A percentile compares a stretch with the other conserved stretches of the same genome.
Evolutionary conservation across 2,329 filamentous ascomycete genomes (phyloP).

Genomic region (Ascochyta rabiei): DNA sequence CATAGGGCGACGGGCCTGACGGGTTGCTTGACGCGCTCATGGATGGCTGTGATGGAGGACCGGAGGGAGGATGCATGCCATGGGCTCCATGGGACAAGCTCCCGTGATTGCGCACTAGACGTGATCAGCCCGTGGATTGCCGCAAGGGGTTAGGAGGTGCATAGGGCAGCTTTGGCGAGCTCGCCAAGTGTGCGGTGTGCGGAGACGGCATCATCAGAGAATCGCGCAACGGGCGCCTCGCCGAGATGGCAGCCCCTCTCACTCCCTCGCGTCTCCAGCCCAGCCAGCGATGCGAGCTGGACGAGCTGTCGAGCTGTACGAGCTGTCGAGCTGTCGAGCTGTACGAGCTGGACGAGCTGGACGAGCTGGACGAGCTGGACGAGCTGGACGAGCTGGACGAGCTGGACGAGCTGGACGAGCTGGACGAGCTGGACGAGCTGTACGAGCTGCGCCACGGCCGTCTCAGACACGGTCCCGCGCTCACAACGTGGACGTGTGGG

Average conservation of each 20-base stretch:
- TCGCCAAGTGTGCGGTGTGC: conserved; percentile 35
- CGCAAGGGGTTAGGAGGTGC: conserved; percentile 12
- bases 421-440: neutral
- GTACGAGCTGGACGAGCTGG: too few species aligned
- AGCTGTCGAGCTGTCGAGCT: too few species aligned
- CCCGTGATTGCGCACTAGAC: conserved; percentile 39
- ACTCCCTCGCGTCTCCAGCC: conserved; percentile 3
- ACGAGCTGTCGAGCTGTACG: conserved; percentile 8
- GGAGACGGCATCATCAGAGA: conserved; percentile 28
- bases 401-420: neutral
- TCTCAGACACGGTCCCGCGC: conserved; percentile 12
- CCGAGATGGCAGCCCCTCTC: conserved; percentile 4
- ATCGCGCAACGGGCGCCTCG: conserved; percentile 24
- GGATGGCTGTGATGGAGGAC: conserved; percentile 43
- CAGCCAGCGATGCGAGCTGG: conserved; percentile 11
- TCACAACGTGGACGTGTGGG: conserved; percentile 6
- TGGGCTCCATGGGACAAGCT: conserved; percentile 35
- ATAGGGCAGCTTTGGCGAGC: conserved; percentile 26
- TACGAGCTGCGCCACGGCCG: conserved; percentile 18
- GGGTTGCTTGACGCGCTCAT: conserved; percentile 42
- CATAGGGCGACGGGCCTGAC: conserved; percentile 47
- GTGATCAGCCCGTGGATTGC: conserved; percentile 29
- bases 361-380: conserved; percentile 5
- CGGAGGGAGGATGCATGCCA: conserved; percentile 34
- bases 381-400: conserved; percentile 7